phyloP scores from a whole-genome alignment of 805 yeast species.

The Kazachstania africana region DNA sequence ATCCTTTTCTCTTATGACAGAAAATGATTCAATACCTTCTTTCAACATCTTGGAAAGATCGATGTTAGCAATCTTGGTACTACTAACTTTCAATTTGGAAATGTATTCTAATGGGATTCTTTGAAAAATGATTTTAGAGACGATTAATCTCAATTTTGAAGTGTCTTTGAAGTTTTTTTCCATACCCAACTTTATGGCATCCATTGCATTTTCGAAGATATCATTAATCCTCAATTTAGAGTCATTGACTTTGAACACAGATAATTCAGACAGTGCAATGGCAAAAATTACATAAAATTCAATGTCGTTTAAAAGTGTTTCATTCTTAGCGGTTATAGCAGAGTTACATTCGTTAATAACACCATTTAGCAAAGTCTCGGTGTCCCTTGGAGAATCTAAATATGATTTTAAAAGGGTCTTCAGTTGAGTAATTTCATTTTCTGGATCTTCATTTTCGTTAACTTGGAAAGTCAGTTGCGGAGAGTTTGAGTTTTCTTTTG shows the following conservation, averaged over 20 bases:
- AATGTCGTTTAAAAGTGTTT: constrained; percentile 23
- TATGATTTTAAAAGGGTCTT: constrained; percentile 62
- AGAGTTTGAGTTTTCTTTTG: constrained; percentile 5
- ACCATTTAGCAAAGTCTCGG: constrained; percentile 63
- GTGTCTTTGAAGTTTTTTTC: constrained; percentile 30
- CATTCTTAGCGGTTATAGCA: constrained; percentile 29
- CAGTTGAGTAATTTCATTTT: constrained; percentile 71
- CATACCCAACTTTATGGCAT: constrained; percentile 47
- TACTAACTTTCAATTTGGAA: constrained; percentile 33
- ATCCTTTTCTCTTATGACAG: constrained; percentile 29
- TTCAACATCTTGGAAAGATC: constrained; percentile 28
- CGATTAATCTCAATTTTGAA: constrained; percentile 37
- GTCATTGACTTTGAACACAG: constrained; percentile 35
- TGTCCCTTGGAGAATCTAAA: constrained; percentile 41
- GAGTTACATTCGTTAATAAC: constrained; percentile 89
- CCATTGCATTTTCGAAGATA: constrained; percentile 61
- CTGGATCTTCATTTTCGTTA: constrained; percentile 56
- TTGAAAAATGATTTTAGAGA: constrained; percentile 42
- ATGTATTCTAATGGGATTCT: constrained; percentile 49
- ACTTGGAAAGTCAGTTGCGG: constrained; percentile 52
- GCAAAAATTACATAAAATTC: constrained; percentile 68
- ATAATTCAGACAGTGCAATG: constrained; percentile 52
- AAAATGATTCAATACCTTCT: constrained; percentile 36
- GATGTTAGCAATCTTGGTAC: constrained; percentile 26
- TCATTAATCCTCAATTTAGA: constrained; percentile 33